Percentiles rank a stretch among this genome's conserved stretches.
Conservation (phyloP, 2,329 filamentous ascomycete species). For the Zymoseptoria pseudotritici region DNA sequence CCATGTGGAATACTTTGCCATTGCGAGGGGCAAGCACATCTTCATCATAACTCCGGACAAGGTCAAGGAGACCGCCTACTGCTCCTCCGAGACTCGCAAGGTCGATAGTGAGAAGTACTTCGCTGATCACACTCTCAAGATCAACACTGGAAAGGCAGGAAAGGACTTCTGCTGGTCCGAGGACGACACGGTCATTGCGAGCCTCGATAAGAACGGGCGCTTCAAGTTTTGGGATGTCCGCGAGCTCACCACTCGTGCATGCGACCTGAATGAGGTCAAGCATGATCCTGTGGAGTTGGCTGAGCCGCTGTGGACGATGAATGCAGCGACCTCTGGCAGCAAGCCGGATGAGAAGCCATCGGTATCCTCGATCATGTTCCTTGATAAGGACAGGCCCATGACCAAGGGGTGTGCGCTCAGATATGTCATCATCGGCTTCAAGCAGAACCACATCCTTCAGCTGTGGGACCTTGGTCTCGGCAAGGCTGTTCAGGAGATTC, state of each 20-base stretch:
- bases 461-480: conserved; percentile 94
- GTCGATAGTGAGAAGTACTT: conserved; percentile 86
- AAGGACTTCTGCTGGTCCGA: conserved; percentile 98
- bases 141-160: conserved; percentile 93
- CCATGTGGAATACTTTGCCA: conserved; percentile 89
- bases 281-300: conserved; percentile 57
- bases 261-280: conserved; percentile 35
- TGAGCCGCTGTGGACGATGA: conserved; percentile 76
- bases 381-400: conserved; percentile 93
- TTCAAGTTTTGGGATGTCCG: conserved; percentile 98
- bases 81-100: conserved; percentile 45
- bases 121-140: conserved; percentile 79
- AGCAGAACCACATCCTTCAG: conserved; percentile 97
- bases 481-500: conserved; percentile 94
- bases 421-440: conserved; percentile 96
- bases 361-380: conserved; percentile 90
- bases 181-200: conserved; percentile 89
- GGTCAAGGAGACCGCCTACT: conserved; percentile 45
- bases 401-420: conserved; percentile 81
- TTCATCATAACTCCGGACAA: conserved; percentile 67
- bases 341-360: conserved; percentile 70
- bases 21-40: conserved; percentile 92
- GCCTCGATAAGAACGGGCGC: conserved; percentile 90
- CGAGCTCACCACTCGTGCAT: conserved; percentile 53
- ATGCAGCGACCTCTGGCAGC: conserved; percentile 45